Evolutionary conservation across 208 protist genomes (phyloP).

Genomic region (Leishmania turanica): DNA sequence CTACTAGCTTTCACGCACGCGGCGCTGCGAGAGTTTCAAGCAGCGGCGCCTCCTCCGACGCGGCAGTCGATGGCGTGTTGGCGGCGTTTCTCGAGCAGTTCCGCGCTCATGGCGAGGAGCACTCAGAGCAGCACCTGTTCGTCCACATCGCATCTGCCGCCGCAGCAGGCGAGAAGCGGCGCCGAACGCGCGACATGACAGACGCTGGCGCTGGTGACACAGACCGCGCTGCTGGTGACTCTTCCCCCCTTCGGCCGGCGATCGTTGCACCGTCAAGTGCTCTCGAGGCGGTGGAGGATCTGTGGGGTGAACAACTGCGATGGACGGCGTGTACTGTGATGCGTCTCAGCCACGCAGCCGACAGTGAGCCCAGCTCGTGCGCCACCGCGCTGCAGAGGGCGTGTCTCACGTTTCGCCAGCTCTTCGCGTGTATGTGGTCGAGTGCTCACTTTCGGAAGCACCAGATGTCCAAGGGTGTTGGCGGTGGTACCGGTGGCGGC

Average conservation of each 20-base stretch:
- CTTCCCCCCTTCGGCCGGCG: background rate
- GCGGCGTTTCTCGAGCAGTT: constrained; percentile 18
- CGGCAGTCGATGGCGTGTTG: constrained; percentile 5
- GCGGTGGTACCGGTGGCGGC: background rate
- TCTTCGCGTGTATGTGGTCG: constrained; percentile 14
- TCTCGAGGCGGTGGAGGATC: constrained; percentile 7
- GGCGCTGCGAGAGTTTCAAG: background rate
- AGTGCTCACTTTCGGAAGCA: constrained; percentile 23
- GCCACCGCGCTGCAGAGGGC: background rate
- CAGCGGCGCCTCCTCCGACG: background rate
- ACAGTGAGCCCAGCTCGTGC: background rate
- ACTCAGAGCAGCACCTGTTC: constrained; percentile 10
- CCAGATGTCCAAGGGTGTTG: constrained; percentile 8
- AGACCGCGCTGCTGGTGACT: background rate
- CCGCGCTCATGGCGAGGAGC: background rate
- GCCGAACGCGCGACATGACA: background rate
- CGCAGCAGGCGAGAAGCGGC: background rate
- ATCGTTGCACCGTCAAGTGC: background rate
- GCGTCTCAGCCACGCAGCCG: background rate
- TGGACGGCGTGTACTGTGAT: background rate
- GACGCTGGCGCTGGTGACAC: background rate
- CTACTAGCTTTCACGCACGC: constrained; percentile 12
- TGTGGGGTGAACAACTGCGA: constrained; percentile 9
- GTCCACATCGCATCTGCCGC: constrained; percentile 10
- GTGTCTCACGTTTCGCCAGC: constrained; percentile 4